Conservation (phyloP, 768 basidiomycete species). For the Xanthoconium stramineum region DNA sequence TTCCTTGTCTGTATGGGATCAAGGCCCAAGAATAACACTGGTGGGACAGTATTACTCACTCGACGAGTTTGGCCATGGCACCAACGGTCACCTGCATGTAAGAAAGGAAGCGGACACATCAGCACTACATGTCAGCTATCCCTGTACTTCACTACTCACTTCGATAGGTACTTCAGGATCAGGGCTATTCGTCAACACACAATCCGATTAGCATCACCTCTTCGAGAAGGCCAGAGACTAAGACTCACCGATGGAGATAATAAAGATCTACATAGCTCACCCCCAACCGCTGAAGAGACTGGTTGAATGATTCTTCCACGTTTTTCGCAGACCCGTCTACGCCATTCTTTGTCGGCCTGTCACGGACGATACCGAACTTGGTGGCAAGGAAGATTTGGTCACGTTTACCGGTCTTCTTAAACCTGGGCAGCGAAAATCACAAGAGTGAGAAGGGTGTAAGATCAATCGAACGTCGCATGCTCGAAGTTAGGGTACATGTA, state of each 20-base stretch:
- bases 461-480: neutral
- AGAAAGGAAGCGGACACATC: neutral
- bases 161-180: conserved; percentile 2
- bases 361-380: conserved; percentile 45
- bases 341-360: conserved; percentile 11
- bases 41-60: conserved; percentile 30
- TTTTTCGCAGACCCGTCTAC: conserved; percentile 41
- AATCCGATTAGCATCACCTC: neutral
- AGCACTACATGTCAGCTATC: neutral
- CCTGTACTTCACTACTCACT: neutral
- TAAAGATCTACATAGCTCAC: conserved; percentile 22
- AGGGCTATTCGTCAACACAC: neutral
- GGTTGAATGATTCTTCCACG: conserved; percentile 35
- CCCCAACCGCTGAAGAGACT: conserved; percentile 40
- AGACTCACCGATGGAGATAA: conserved; percentile 1
- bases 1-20: conserved; percentile 30
- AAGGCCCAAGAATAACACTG: neutral
- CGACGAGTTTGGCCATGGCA: conserved; percentile 51
- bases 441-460: neutral
- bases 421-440: neutral
- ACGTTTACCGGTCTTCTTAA: neutral
- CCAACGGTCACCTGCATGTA: conserved; percentile 36
- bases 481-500: neutral
- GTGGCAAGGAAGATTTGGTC: conserved; percentile 57
- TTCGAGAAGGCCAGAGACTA: neutral